phyloP scores from a whole-genome alignment of 1,284 basidiomycete genomes.

The Fomitopsis palustris region DNA sequence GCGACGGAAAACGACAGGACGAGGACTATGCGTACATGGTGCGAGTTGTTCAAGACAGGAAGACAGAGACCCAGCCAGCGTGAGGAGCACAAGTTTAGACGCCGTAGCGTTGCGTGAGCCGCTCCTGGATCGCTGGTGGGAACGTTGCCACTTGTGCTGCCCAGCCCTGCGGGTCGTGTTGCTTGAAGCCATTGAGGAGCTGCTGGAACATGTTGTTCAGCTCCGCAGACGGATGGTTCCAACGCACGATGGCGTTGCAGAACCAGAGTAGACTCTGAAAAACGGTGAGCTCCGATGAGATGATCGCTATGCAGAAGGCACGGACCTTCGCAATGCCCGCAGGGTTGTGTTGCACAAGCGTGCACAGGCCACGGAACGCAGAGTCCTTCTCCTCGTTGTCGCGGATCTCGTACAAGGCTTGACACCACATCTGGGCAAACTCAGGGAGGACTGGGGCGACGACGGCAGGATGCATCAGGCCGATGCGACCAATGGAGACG shows the following conservation, averaged over 20 bases:
- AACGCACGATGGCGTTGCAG: conserved; percentile 95
- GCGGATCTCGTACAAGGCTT: conserved; percentile 96
- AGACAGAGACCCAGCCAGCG: neutral
- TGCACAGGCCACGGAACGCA: conserved; percentile 98
- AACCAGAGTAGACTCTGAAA: conserved; percentile 87
- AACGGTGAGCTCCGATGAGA: neutral
- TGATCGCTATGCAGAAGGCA: neutral
- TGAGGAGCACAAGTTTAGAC: conserved; percentile 40
- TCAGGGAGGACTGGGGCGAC: conserved; percentile 90
- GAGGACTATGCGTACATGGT: conserved; percentile 2
- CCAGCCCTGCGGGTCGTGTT: conserved; percentile 79
- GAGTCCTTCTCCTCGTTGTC: conserved; percentile 99
- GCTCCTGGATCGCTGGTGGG: conserved; percentile 77
- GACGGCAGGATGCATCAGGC: conserved; percentile 84
- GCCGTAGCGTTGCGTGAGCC: conserved; percentile 71
- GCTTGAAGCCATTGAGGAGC: conserved; percentile 81
- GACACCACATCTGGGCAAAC: conserved; percentile 96
- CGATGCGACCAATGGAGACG: conserved; percentile 97
- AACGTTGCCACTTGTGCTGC: conserved; percentile 71
- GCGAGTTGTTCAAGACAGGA: neutral
- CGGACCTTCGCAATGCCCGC: conserved; percentile 81
- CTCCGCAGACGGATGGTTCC: conserved; percentile 86
- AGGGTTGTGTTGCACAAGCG: conserved; percentile 92
- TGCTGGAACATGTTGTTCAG: conserved; percentile 89
- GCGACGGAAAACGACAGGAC: conserved; percentile 8